A percentile compares a stretch with the other conserved stretches of the same genome.
Evolutionary conservation across 2,329 filamentous ascomycete species (phyloP).

Genomic region (Trichoderma citrinoviride): DNA sequence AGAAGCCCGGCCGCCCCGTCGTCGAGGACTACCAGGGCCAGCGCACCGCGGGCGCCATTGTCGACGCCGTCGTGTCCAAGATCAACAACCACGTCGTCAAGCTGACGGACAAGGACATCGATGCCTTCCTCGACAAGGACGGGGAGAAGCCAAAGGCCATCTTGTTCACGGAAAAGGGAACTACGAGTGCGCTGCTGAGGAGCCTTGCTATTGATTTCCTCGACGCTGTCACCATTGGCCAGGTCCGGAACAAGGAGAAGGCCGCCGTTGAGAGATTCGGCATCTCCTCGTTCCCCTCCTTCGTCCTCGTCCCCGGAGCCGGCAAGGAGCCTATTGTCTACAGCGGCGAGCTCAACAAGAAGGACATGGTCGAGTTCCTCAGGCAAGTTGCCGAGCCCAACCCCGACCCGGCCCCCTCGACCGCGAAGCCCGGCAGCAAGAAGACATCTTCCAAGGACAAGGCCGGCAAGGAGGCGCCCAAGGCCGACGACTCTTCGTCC

Average conservation of each 20-base stretch:
- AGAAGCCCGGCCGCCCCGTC: constrained; percentile 71
- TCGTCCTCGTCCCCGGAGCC: constrained; percentile 74
- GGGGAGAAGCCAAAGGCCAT: constrained; percentile 78
- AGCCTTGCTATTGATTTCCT: constrained; percentile 89
- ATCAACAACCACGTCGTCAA: constrained; percentile 90
- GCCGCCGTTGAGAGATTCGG: constrained; percentile 70
- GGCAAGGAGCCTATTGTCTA: constrained; percentile 69
- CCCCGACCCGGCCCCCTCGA: constrained; percentile 59
- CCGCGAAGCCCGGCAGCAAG: constrained; percentile 36
- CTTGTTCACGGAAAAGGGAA: constrained; percentile 90
- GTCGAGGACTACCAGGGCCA: constrained; percentile 90
- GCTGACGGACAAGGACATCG: constrained; percentile 74
- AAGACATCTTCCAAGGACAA: constrained; percentile 35
- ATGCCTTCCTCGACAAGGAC: constrained; percentile 72
- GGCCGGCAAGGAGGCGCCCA: constrained; percentile 30
- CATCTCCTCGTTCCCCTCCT: constrained; percentile 72
- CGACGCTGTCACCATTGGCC: constrained; percentile 73
- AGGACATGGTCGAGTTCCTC: constrained; percentile 76
- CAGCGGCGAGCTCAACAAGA: constrained; percentile 81
- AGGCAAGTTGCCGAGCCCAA: constrained; percentile 77
- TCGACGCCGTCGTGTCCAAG: constrained; percentile 78
- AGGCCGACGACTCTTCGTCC: constrained; percentile 23
- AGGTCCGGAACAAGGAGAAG: constrained; percentile 79
- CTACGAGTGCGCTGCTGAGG: constrained; percentile 77
- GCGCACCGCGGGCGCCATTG: constrained; percentile 80